A percentile compares a stretch with the other conserved stretches of the same genome.
Conservation (phyloP, 306 rosid species). For the Castanea crenata region DNA sequence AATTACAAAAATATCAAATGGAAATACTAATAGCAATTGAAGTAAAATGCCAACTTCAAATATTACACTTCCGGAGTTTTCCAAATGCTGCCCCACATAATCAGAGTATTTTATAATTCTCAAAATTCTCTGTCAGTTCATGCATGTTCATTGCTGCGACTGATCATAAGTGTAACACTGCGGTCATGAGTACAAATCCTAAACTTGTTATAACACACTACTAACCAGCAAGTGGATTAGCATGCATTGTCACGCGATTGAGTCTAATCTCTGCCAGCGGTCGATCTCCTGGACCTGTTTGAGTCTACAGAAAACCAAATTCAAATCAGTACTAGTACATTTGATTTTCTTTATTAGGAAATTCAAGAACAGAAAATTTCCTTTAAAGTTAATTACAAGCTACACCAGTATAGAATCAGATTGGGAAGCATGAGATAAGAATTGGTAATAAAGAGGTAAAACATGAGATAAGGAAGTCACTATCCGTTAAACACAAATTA, state of each 20-base stretch:
- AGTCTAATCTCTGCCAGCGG: constrained; percentile 96
- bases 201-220: not conserved
- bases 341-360: not conserved
- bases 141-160: not conserved
- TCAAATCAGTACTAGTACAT: not conserved
- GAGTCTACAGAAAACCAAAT: constrained; percentile 68
- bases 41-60: not conserved
- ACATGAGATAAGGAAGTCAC: not conserved
- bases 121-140: constrained; percentile 10
- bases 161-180: constrained; percentile 3
- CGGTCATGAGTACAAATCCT: not conserved
- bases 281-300: constrained; percentile 80
- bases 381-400: not conserved
- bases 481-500: not conserved
- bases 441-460: not conserved
- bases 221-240: constrained; percentile 86
- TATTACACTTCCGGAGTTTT: not conserved
- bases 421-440: not conserved
- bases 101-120: not conserved
- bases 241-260: constrained; percentile 81
- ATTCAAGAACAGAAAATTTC: not conserved
- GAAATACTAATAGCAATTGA: not conserved
- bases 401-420: not conserved
- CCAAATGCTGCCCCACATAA: constrained; percentile 25
- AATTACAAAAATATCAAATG: not conserved